These are phyloP conservation scores for Paxillus rubicundulus DNA, from an alignment of 768 basidiomycete species.

Conservation along the genomic window DNA sequence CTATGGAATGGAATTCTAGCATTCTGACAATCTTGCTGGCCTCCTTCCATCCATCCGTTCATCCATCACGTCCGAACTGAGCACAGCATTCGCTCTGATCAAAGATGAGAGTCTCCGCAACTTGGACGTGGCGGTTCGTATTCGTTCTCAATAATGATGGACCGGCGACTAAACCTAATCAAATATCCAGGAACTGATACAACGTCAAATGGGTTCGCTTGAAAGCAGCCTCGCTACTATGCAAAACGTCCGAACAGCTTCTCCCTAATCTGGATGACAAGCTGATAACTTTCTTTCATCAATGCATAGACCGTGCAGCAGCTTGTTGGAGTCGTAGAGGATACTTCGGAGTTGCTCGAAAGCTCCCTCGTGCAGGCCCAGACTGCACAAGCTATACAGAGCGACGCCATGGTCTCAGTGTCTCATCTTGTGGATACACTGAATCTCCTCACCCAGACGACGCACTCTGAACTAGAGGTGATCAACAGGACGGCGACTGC, in stretches of 20 bases:
- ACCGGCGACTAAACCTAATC: conserved; percentile 5
- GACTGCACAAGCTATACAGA: conserved; percentile 36
- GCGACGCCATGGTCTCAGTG: conserved; percentile 35
- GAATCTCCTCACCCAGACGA: conserved; percentile 36
- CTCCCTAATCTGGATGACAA: conserved; percentile 9
- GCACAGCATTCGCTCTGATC: conserved; percentile 23
- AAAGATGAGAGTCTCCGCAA: conserved; percentile 30
- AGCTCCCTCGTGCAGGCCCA: conserved; percentile 31
- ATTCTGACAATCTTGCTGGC: conserved; percentile 27
- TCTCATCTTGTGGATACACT: conserved; percentile 36
- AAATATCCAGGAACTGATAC: conserved; percentile 28
- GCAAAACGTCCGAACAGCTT: conserved; percentile 28
- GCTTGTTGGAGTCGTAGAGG: conserved; percentile 13
- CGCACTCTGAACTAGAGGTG: conserved; percentile 43
- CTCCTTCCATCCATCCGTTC: conserved; percentile 22
- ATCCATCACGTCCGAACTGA: conserved; percentile 24
- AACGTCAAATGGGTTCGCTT: conserved; percentile 26
- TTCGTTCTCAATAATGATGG: neutral
- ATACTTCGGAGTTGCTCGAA: conserved; percentile 31
- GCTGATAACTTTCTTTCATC: conserved; percentile 12
- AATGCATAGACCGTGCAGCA: conserved; percentile 18
- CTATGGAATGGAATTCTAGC: conserved; percentile 13
- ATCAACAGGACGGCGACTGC: conserved; percentile 44
- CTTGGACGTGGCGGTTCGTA: conserved; percentile 23
- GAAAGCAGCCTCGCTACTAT: conserved; percentile 23